Evolutionary conservation across 306 rosid species (phyloP).

Genomic region (Psophocarpus tetragonolobus): DNA sequence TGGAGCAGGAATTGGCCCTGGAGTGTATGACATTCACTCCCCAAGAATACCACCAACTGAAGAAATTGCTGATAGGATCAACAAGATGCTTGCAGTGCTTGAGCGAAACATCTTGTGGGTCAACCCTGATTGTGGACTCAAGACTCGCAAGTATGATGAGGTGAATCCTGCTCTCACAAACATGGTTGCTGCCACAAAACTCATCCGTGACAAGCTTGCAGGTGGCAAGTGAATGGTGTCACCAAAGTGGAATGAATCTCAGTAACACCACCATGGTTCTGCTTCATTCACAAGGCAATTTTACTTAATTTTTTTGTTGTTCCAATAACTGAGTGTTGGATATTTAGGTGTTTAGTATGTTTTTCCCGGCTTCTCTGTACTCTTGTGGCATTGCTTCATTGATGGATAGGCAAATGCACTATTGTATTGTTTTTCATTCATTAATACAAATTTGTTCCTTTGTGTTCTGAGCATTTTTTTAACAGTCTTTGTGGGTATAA

Average conservation of each 20-base stretch:
- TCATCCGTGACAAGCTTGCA: constrained; percentile 70
- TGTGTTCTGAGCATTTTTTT: not conserved
- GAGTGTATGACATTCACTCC: constrained; percentile 88
- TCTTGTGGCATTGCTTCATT: constrained; percentile 29
- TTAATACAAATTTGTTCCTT: not conserved
- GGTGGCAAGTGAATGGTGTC: constrained; percentile 54
- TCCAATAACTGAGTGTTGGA: constrained; percentile 54
- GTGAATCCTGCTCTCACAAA: constrained; percentile 79
- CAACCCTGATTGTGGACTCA: constrained; percentile 87
- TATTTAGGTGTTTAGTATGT: constrained; percentile 38
- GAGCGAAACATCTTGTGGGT: constrained; percentile 86
- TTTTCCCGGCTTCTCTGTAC: constrained; percentile 3
- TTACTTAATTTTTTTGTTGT: constrained; percentile 21
- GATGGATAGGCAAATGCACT: constrained; percentile 13
- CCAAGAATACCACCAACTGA: constrained; percentile 83
- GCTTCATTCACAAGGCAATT: not conserved
- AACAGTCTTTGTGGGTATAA: no score
- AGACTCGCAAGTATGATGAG: constrained; percentile 79
- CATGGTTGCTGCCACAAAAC: constrained; percentile 80
- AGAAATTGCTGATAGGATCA: constrained; percentile 83
- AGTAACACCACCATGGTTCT: constrained; percentile 13
- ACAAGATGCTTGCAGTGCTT: constrained; percentile 90
- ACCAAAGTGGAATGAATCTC: constrained; percentile 29
- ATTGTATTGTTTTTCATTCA: not conserved
- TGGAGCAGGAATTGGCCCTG: constrained; percentile 91